Base-by-base conservation (phyloP, 805 yeast genomes). In the Yamadazyma akitaensis region DNA sequence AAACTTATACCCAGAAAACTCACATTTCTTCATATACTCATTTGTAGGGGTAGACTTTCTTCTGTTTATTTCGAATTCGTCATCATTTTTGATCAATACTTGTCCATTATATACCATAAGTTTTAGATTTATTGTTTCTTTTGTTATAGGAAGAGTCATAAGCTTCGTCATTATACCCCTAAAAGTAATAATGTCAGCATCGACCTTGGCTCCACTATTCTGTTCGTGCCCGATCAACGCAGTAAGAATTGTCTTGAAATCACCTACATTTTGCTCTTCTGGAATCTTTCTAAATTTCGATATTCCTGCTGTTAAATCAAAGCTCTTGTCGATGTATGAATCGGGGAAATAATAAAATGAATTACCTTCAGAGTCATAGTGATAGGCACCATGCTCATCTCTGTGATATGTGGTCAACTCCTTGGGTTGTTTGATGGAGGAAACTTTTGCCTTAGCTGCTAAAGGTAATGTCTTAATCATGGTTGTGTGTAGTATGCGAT, bases 271-370 rank as follows among this genome's bases (percentile, higher is more conserved):
- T 38, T 75, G 72, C 12, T 67, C 76, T 30, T 77, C 83, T 16
- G 81, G 84, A 42, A 77, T 77, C 61, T 73, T 68, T 42, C 70
- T 66, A 62, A 85, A 87, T 26, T 80, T 75, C 17, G 73, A 67
- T 55, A 75, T 76, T 0, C 97, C 97, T 1, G 73, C 76, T 21
- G 73, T 70, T 11, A 94, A 70, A 61, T 88, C 90, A 18, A 81
- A 65, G 16, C 35, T 68, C n/a, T 68, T 67, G 40, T 82, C 80
- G n/a, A 86, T 59, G 37, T 78, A 80, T 3, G 81, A 64, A 59
- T 88, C 90, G 13, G 96, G 95, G 26, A 92, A 72, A 62, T 89
- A 94, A 68, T 75, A 91, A 64, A 88, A 89, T n/a, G 76, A 68
- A 53, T 81, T 83, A 9, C 79, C 64, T 4, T 65, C 60, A 26